Base-by-base conservation (phyloP, 169 alveolate genomes). In the Eimeria zaria region DNA sequence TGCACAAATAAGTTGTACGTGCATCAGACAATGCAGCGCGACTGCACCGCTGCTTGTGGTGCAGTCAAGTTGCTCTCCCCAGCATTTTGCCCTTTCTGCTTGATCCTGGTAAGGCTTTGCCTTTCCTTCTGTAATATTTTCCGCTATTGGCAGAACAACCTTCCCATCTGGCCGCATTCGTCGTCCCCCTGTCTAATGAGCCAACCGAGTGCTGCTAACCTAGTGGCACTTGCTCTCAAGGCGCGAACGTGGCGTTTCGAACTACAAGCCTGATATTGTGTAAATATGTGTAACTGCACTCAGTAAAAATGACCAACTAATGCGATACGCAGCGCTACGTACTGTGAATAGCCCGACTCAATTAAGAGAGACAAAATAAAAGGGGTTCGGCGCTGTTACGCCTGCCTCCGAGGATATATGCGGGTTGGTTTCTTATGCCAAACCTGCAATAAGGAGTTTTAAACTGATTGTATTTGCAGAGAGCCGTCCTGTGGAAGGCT, bases 381-480 rank as follows among this genome's bases (percentile, higher is more conserved):
- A 14, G 51, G 55, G 33, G 83, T 39, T 73, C 55, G 83, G 83
- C 51, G 16, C 83, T 39, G 83, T 18, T 5, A 73, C 33, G 83
- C 83, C 83, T 30, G 83, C 53, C 83, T 41, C 83, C 83, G 83
- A 73, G 39, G 20, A 20, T 39, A 73, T 39, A 39, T n/a, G 24
- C 30, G 33, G 53, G 51, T 73, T 73, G 51, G 83, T 73, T 73
- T 73, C 83, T 41, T 33, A 73, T 39, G 83, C 53, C 48, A 73
- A 73, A 73, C 83, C 83, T 73, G 83, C 83, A 73, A 73, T 73
- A 22, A 11, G 33, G n/a, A 39, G 83, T 36, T 73, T 73, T 73
- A 39, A 73, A 73, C 83, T 73, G 78, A 67, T 9, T 67, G 53
- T 73, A 6, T 18, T n/a, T 51, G 33, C 53, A 33, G 27, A n/a